Percentiles rank a stretch among this genome's conserved stretches.
Conservation (phyloP, 805 yeast genomes). For the Yueomyces sinensis region DNA sequence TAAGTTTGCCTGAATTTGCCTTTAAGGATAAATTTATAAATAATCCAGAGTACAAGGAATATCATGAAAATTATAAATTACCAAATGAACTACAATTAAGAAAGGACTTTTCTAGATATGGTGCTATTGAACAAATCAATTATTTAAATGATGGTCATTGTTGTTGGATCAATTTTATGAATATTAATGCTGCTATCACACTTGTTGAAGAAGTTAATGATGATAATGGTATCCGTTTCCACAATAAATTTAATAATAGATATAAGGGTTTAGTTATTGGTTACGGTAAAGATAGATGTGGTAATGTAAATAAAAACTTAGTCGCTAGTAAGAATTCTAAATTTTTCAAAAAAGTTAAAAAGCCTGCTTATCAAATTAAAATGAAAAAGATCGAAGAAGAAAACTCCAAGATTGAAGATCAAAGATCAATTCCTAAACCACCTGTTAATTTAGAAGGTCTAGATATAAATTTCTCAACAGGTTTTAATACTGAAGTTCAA, state of each 20-base stretch:
- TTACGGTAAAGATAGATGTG: conserved; percentile 74
- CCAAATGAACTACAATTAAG: conserved; percentile 41
- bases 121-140: conserved; percentile 66
- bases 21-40: conserved; percentile 26
- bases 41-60: conserved; percentile 22
- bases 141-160: conserved; percentile 56
- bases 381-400: conserved; percentile 20
- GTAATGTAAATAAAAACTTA: conserved; percentile 31
- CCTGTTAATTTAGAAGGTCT: conserved; percentile 4
- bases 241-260: conserved; percentile 29
- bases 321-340: conserved; percentile 38
- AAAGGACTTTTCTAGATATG: conserved; percentile 48
- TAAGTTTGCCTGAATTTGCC: conserved; percentile 38
- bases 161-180: conserved; percentile 61
- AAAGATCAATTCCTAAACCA: background rate
- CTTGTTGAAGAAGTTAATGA: conserved; percentile 47
- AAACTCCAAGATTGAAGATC: background rate
- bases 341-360: conserved; percentile 29
- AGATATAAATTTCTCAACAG: conserved; percentile 7
- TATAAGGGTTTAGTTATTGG: conserved; percentile 45
- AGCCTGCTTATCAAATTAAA: conserved; percentile 16
- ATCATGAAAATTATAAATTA: conserved; percentile 18
- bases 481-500: background rate
- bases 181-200: conserved; percentile 48
- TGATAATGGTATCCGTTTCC: conserved; percentile 23